A percentile compares a stretch with the other conserved stretches of the same genome.
Conservation (phyloP, 2,329 filamentous ascomycete genomes). For the Tolypocladium sp. region DNA sequence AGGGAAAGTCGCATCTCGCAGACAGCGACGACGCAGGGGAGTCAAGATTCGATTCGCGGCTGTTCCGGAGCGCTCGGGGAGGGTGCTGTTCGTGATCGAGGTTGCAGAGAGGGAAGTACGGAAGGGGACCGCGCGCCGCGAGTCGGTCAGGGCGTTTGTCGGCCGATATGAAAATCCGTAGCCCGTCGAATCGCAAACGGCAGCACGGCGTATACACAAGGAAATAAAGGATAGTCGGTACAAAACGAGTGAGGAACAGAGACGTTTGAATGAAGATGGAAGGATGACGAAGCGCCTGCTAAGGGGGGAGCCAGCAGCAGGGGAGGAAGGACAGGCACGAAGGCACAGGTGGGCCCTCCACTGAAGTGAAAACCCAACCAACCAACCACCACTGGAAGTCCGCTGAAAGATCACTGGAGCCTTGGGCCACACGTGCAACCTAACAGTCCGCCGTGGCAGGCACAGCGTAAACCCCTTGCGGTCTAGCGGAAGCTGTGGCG, state of each 20-base stretch:
- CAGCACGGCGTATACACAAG: background rate
- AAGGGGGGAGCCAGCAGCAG: background rate
- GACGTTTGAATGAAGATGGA: background rate
- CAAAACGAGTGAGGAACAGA: background rate
- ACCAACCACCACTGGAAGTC: background rate
- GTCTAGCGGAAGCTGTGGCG: background rate
- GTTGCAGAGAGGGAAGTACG: background rate
- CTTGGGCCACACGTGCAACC: background rate
- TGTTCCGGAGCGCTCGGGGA: background rate
- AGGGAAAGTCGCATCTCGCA: constrained; percentile 11
- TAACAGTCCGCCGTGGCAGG: background rate
- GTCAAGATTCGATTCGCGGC: background rate
- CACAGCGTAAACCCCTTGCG: background rate
- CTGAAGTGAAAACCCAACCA: background rate
- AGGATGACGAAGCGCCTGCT: background rate
- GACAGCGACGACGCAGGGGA: background rate
- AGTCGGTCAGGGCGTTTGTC: background rate
- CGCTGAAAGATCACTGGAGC: background rate
- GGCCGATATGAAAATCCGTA: background rate
- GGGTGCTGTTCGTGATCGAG: background rate
- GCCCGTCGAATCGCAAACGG: background rate
- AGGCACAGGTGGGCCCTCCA: background rate
- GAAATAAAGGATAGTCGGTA: background rate
- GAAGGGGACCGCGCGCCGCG: background rate
- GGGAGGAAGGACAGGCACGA: background rate